Percentiles rank a stretch among this genome's conserved stretches.
phyloP scores from a whole-genome alignment of 192 early-diverging fungal species.

The Linnemannia elongata region DNA sequence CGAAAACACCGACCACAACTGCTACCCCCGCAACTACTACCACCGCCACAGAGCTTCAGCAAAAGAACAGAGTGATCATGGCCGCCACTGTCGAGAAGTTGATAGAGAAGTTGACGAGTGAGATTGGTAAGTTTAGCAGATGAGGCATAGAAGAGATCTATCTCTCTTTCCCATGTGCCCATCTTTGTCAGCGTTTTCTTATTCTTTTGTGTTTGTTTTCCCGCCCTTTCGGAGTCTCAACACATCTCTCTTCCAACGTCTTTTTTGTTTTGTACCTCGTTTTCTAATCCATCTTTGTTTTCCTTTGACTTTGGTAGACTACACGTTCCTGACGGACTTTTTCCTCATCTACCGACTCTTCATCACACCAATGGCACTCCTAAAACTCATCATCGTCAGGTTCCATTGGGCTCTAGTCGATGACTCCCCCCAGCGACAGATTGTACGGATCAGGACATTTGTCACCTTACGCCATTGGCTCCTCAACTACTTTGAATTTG shows the following conservation, averaged over 20 bases:
- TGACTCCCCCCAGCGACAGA: conserved; percentile 61
- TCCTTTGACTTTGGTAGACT: conserved; percentile 52
- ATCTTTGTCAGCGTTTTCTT: not conserved
- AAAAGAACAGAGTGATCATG: conserved; percentile 50
- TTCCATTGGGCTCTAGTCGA: conserved; percentile 68
- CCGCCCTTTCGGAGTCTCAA: not conserved
- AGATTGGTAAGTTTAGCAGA: conserved; percentile 52
- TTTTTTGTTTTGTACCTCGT: not conserved
- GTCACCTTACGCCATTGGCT: conserved; percentile 72
- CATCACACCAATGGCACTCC: conserved; percentile 65
- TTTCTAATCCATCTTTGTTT: not conserved
- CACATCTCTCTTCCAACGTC: not conserved
- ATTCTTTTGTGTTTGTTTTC: too few relatives aligned
- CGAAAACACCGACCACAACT: not conserved
- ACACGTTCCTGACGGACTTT: conserved; percentile 73
- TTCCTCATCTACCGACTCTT: conserved; percentile 74
- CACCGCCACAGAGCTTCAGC: not conserved
- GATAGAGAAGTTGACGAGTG: conserved; percentile 66
- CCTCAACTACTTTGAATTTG: conserved; percentile 69
- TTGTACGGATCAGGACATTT: conserved; percentile 72
- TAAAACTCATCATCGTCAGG: conserved; percentile 65
- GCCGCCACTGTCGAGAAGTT: conserved; percentile 71
- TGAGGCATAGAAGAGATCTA: too few relatives aligned
- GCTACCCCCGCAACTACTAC: not conserved
- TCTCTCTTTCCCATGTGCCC: not conserved